Base-by-base conservation (phyloP, 371 early-diverging fungal genomes). In the Nosema bombycis region DNA sequence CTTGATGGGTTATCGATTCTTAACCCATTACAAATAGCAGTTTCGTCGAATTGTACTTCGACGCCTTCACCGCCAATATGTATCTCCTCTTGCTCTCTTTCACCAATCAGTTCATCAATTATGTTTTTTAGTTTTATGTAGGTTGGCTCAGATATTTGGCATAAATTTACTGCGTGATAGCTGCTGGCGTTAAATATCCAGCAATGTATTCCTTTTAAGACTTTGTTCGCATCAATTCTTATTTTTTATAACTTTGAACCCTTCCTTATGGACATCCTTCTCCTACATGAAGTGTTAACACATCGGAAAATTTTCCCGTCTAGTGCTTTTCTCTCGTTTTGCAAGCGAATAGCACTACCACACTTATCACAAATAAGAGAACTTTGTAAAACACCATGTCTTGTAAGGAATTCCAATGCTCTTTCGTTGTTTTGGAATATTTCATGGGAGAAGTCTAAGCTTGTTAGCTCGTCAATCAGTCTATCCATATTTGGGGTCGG, bases 51-150 rank as follows among this genome's bases (percentile, higher is more conserved):
- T n/a, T 64, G 64, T 6, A 64, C 33, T 30, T 30, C 30, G 6
- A 64, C 30, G n/a, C 64, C 64, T 64, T 64, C 64, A 6, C 64
- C 64, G 6, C 64, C 64, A 6, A 64, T 64, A 18, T 46, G 46
- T 18, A 46, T 10, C 46, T 18, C 6, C 46, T 46, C 46, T 46
- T 46, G 46, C 18, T 10, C 18, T 46, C 46, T 46, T 6, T 46
- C 46, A n/a, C n/a, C n/a, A n/a, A n/a, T n/a, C n/a, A n/a, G n/a
- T n/a, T n/a, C n/a, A n/a, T n/a, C n/a, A n/a, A n/a, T n/a, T n/a
- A n/a, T n/a, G n/a, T n/a, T n/a, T 46, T 46, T 46, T 6, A 46
- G 6, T 18, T 46, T 46, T 46, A 46, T 46, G 46, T 10, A 46
- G 46, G 46, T 46, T 10, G 46, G 46, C 18, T 46, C 46, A 10